These are phyloP conservation scores for Physcomitrium patens DNA, from an alignment of 225 moss, liverwort and hornwort genomes.

Conservation along the genomic window DNA sequence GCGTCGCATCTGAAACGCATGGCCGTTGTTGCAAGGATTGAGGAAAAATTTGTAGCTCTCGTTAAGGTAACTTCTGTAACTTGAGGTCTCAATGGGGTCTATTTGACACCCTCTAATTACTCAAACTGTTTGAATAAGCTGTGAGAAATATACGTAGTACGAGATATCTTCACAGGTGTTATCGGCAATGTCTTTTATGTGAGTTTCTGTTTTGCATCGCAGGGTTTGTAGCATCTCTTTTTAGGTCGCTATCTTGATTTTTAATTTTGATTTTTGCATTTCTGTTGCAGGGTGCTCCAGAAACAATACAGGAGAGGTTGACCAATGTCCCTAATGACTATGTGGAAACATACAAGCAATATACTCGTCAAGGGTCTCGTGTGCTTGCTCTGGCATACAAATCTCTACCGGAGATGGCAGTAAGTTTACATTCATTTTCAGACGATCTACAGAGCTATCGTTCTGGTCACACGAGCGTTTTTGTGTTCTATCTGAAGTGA, in stretches of 20 bases:
- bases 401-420: constrained; percentile 85
- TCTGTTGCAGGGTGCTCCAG: constrained; percentile 87
- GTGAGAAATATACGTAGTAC: not conserved
- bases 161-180: constrained; percentile 6
- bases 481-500: constrained; percentile 9
- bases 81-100: not conserved
- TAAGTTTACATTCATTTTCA: constrained; percentile 36
- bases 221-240: constrained; percentile 21
- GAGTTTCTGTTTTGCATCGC: constrained; percentile 13
- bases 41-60: constrained; percentile 73
- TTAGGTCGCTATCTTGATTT: constrained; percentile 30
- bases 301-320: constrained; percentile 92
- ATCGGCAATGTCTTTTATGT: constrained; percentile 19
- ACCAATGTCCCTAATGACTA: constrained; percentile 66
- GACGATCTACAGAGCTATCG: constrained; percentile 17
- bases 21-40: constrained; percentile 82
- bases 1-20: constrained; percentile 94
- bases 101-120: constrained; percentile 12
- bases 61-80: constrained; percentile 72
- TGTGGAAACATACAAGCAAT: constrained; percentile 85
- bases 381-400: constrained; percentile 95
- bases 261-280: not conserved
- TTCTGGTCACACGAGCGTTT: not conserved
- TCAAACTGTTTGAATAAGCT: constrained; percentile 4
- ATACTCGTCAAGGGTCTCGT: constrained; percentile 96